Base-by-base conservation (phyloP, 176 grass and related monocot species). In the Hyparrhenia diplandra region DNA sequence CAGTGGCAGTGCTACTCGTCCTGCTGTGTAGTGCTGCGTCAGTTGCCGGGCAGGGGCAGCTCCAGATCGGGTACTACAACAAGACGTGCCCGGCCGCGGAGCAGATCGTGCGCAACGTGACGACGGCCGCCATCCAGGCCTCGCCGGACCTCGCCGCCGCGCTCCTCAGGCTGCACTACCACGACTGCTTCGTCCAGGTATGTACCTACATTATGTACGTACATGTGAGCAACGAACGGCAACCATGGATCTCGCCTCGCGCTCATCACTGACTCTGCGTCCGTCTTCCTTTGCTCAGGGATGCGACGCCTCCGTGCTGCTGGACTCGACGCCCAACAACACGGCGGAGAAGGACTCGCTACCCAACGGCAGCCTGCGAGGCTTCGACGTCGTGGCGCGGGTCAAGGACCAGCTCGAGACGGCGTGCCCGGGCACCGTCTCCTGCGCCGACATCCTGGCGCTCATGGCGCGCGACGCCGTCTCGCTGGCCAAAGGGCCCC, bases 171-270 rank as follows among this genome's bases (percentile, higher is more conserved):
- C 82, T 95, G 21, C 93, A 95, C 76, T 95, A 90, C 83, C 93
- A 95, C 23, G 90, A 95, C 85, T 95, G 93, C 85, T 95, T 95
- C 42, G 90, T 95, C 63, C 90, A 88, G 89, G 85, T 60, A 25
- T 40, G 20, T 5, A 9, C 42, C 31, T 2, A 32, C 31, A 32
- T 32, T 32, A 32, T 4, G 2, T 2, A 2, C 2, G 31, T 32
- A 32, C 31, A 4, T 32, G 31, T 32, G 31, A 32, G 31, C 31
- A 32, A 32, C n/a, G n/a, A 32, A n/a, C 4, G 31, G 31, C 31
- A 32, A 32, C 8, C 37, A 39, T 18, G 17, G 1, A 13, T 55
- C n/a, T n/a, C n/a, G 0, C 68, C 49, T 20, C 2, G 18, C 49
- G 5, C 45, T 51, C 47, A 51, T 52, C 49, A 32, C 4, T 4